Conservation (phyloP, 148 eudicot species). For the Rhododendron mucronatum region DNA sequence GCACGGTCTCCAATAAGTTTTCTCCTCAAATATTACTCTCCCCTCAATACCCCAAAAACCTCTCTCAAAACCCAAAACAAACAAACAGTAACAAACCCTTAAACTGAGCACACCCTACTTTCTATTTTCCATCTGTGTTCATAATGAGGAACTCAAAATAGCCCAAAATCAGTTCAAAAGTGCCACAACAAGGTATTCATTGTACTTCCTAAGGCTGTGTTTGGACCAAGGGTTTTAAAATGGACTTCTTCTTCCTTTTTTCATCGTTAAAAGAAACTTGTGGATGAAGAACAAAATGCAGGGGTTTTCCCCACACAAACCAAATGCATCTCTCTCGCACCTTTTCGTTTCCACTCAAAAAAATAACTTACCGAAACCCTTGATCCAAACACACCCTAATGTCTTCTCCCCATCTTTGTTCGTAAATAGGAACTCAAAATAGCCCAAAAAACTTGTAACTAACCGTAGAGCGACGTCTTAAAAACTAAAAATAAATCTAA, state of each 20-base stretch:
- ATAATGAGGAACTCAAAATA: too few species aligned
- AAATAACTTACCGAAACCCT: background rate
- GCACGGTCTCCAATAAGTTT: too few species aligned
- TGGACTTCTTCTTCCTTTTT: background rate
- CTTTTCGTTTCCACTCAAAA: background rate
- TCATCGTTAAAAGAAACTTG: background rate
- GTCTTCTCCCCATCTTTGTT: background rate
- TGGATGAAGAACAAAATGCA: background rate
- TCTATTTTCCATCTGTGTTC: background rate
- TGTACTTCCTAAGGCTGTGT: background rate
- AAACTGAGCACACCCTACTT: background rate
- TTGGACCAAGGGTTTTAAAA: background rate
- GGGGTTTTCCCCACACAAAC: background rate
- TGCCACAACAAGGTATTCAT: background rate
- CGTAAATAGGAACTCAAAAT: background rate
- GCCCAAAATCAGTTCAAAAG: background rate
- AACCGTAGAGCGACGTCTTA: background rate
- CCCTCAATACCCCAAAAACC: too few species aligned
- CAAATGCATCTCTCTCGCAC: background rate
- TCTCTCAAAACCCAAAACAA: too few species aligned
- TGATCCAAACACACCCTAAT: background rate
- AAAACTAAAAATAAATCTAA: background rate
- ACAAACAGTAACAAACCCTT: too few species aligned
- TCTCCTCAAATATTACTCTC: too few species aligned
- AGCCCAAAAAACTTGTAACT: background rate